A percentile compares a stretch with the other conserved stretches of the same genome.
Evolutionary conservation across 1,139 yeast species (phyloP).

Genomic region (Sugiyamaella neomexicana): DNA sequence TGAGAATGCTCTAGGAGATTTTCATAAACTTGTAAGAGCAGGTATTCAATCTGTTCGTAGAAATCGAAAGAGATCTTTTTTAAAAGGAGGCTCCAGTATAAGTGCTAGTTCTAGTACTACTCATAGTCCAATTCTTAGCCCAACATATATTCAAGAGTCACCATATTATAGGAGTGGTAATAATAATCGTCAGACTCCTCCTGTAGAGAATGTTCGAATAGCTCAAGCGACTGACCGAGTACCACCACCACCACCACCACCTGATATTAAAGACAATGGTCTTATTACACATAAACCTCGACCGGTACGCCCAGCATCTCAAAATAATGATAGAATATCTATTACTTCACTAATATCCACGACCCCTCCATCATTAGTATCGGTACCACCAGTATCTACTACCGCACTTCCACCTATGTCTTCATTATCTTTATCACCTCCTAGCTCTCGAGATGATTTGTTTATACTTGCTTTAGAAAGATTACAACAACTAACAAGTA

Average conservation of each 20-base stretch:
- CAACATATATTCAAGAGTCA: background rate
- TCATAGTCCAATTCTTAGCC: background rate
- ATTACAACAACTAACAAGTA: constrained; percentile 16
- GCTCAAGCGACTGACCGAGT: background rate
- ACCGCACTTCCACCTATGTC: constrained; percentile 21
- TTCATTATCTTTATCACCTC: constrained; percentile 16
- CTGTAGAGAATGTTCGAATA: background rate
- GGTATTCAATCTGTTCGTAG: constrained; percentile 82
- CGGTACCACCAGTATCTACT: background rate
- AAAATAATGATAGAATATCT: constrained; percentile 16
- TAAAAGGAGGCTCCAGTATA: constrained; percentile 3
- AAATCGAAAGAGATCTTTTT: constrained; percentile 55
- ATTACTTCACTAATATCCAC: constrained; percentile 17
- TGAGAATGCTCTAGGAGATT: constrained; percentile 59
- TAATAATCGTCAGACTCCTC: background rate
- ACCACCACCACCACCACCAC: background rate
- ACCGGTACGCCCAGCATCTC: constrained; percentile 5
- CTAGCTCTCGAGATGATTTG: constrained; percentile 13
- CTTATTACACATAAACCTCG: constrained; percentile 10
- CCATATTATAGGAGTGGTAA: background rate
- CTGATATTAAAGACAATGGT: constrained; percentile 1
- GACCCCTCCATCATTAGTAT: constrained; percentile 6
- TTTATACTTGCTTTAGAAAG: constrained; percentile 19
- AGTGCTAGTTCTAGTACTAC: background rate
- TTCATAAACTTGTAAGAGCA: constrained; percentile 86